A percentile compares a stretch with the other conserved stretches of the same genome.
These are phyloP conservation scores for Kwoniella mangroviensis DNA, from an alignment of 768 basidiomycete genomes.

Conservation along the genomic window DNA sequence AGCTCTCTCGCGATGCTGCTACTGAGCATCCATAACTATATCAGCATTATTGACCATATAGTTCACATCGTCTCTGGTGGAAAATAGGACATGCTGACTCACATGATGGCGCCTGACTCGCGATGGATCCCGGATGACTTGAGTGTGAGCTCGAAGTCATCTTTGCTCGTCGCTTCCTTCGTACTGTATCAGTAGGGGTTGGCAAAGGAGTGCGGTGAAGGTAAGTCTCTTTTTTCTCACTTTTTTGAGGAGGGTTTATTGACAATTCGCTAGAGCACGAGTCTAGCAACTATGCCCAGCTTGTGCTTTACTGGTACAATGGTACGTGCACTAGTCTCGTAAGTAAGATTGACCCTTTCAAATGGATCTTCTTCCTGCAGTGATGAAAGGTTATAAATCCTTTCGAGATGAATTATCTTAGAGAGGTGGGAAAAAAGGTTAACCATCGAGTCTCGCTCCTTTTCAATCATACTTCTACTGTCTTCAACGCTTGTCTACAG, in stretches of 20 bases:
- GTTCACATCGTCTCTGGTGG: too few species aligned
- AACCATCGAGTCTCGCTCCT: neutral
- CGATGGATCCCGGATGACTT: neutral
- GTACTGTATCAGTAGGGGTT: conserved; percentile 1
- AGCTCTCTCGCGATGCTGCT: conserved; percentile 2
- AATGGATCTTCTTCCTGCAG: neutral
- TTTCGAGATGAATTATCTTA: conserved; percentile 7
- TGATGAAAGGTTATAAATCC: conserved; percentile 12
- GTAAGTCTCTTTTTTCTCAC: neutral
- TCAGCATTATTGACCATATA: neutral
- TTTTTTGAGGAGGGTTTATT: neutral
- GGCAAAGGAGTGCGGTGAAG: conserved; percentile 16
- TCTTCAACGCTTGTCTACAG: neutral
- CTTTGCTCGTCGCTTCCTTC: neutral
- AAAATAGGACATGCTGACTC: neutral
- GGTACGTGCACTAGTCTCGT: neutral
- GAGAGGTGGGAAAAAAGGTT: neutral
- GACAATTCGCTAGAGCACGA: neutral
- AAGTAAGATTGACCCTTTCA: conserved; percentile 15
- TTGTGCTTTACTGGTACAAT: neutral
- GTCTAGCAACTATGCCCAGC: neutral
- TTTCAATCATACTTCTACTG: neutral
- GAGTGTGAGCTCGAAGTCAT: conserved; percentile 5
- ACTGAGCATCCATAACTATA: neutral
- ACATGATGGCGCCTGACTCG: conserved; percentile 3